Evolutionary conservation across 345 rosid species (phyloP).

Genomic region (Pistacia atlantica): DNA sequence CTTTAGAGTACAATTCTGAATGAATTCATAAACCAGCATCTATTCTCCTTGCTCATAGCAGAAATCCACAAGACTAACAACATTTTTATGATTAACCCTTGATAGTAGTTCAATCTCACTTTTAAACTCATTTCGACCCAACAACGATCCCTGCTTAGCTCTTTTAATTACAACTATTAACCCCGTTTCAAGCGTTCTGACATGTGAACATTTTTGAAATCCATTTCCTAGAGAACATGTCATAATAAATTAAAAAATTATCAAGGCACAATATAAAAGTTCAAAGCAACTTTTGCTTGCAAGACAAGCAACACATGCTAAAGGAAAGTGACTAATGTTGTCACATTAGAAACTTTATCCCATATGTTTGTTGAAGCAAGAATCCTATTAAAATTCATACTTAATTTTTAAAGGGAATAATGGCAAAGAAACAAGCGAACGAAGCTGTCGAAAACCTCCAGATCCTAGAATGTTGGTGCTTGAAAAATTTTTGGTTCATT

Average conservation of each 20-base stretch:
- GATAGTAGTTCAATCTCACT: conserved; percentile 83
- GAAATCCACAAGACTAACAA: conserved; percentile 1
- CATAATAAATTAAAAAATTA: too few relatives aligned
- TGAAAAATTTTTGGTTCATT: conserved; percentile 48
- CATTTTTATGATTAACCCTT: conserved; percentile 73
- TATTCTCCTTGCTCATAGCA: conserved; percentile 2
- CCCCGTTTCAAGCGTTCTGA: conserved; percentile 60
- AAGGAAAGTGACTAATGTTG: too few relatives aligned
- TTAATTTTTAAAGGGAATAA: neutral
- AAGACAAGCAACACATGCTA: too few relatives aligned
- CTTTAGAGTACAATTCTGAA: neutral
- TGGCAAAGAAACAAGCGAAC: neutral
- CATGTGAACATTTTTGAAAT: conserved; percentile 36
- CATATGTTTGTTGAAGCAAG: neutral
- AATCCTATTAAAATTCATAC: neutral
- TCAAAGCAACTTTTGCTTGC: neutral
- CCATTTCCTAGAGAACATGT: neutral
- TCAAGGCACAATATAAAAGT: too few relatives aligned
- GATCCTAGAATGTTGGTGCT: conserved; percentile 44
- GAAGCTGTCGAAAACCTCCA: conserved; percentile 58
- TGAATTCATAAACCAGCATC: neutral
- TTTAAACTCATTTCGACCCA: conserved; percentile 73
- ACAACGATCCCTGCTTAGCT: conserved; percentile 75
- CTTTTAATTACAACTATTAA: conserved; percentile 69
- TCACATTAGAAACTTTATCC: neutral